A percentile compares a stretch with the other conserved stretches of the same genome.
These are phyloP conservation scores for Entrophospora sp. DNA, from an alignment of 192 early-diverging fungal genomes.

Conservation along the genomic window DNA sequence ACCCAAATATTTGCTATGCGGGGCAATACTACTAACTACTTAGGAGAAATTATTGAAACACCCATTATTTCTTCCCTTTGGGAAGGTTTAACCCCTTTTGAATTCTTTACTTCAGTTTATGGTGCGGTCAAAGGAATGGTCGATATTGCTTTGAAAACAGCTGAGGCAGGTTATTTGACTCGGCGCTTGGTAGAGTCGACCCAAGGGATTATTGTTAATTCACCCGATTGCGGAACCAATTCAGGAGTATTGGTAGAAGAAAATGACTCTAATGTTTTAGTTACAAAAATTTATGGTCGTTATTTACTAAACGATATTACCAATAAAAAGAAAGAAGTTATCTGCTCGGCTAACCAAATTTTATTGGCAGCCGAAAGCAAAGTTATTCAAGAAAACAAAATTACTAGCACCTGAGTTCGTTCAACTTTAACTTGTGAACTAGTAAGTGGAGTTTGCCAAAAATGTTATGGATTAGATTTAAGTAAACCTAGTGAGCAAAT, in stretches of 20 bases:
- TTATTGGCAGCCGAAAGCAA: not conserved
- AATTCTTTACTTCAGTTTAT: conserved; percentile 14
- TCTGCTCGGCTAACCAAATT: not conserved
- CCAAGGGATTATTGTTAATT: not conserved
- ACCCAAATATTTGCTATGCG: conserved; percentile 4
- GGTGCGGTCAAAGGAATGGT: conserved; percentile 11
- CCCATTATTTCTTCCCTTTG: conserved; percentile 3
- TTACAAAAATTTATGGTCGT: not conserved
- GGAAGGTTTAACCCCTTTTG: not conserved
- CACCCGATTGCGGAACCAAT: not conserved
- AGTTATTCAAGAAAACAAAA: not conserved
- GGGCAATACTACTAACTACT: not conserved
- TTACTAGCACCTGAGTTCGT: not conserved
- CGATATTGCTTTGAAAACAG: conserved; percentile 7
- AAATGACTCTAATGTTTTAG: not conserved
- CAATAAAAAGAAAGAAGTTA: not conserved
- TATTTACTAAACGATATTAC: not conserved
- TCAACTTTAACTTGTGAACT: not conserved
- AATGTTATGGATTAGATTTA: conserved; percentile 13
- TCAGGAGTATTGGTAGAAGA: not conserved
- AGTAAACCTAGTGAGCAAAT: not conserved
- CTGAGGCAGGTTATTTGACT: conserved; percentile 7
- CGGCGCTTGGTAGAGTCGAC: not conserved
- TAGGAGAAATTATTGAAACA: conserved; percentile 11
- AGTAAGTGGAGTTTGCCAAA: not conserved